These are phyloP conservation scores for Trifolium fragiferum DNA, from an alignment of 306 rosid genomes.

Conservation along the genomic window DNA sequence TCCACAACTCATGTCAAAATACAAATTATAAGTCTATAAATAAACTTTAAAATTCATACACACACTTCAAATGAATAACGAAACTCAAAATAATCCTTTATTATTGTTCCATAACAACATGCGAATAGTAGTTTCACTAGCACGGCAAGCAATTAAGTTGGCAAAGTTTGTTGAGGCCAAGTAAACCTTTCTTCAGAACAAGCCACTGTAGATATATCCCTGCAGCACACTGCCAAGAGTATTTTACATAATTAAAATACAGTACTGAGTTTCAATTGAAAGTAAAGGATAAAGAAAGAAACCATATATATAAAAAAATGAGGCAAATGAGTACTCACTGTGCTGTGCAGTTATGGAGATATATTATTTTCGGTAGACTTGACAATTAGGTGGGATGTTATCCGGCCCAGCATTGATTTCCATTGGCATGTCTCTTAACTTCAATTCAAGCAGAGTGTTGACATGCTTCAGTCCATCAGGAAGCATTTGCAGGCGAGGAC, in stretches of 20 bases:
- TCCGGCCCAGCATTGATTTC: background rate
- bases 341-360: background rate
- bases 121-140: background rate
- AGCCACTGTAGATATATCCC: background rate
- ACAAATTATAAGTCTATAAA: background rate
- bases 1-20: background rate
- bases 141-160: background rate
- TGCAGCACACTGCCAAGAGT: constrained; percentile 19
- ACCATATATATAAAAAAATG: background rate
- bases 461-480: constrained; percentile 41
- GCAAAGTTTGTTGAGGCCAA: background rate
- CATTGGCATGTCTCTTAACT: constrained; percentile 39
- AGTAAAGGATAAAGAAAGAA: background rate
- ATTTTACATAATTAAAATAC: background rate
- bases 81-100: background rate
- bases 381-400: background rate
- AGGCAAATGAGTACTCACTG: background rate
- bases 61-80: background rate
- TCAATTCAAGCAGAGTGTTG: constrained; percentile 44
- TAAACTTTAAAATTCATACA: background rate
- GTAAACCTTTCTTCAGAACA: background rate
- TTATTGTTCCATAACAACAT: background rate
- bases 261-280: background rate
- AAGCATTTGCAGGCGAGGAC: constrained; percentile 28
- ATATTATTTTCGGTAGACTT: background rate